Percentiles rank a stretch among this genome's conserved stretches.
Conservation (phyloP, 2,329 filamentous ascomycete species). For the Mariannaea elegans region DNA sequence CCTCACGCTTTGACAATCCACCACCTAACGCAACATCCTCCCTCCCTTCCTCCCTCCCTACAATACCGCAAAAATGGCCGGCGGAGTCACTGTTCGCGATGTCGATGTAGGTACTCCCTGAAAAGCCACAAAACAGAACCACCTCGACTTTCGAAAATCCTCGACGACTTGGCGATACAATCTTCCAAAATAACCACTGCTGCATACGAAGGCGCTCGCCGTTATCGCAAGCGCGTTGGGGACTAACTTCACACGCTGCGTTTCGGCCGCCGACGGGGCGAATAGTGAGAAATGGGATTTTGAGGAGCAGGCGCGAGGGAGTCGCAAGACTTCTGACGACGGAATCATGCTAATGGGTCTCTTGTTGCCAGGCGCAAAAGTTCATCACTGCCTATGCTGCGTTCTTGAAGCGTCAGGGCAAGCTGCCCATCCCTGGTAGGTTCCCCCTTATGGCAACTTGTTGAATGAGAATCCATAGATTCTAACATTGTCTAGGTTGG, state of each 20-base stretch:
- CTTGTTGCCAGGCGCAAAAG: conserved; percentile 76
- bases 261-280: conserved; percentile 28
- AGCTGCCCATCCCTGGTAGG: conserved; percentile 89
- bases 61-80: conserved; percentile 76
- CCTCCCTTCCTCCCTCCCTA: conserved; percentile 35
- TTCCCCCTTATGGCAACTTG: conserved; percentile 30
- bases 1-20: conserved; percentile 42
- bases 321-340: conserved; percentile 78
- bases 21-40: conserved; percentile 44
- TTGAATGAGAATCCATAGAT: not conserved
- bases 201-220: conserved; percentile 26
- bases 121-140: conserved; percentile 30
- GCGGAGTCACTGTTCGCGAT: conserved; percentile 84
- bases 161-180: conserved; percentile 42
- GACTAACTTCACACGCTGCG: conserved; percentile 25
- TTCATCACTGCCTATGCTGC: conserved; percentile 87
- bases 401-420: conserved; percentile 94
- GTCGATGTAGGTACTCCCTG: conserved; percentile 74
- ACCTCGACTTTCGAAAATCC: conserved; percentile 17
- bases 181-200: conserved; percentile 38
- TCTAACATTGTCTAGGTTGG: conserved; percentile 74
- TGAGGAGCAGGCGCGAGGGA: conserved; percentile 75
- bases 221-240: conserved; percentile 25
- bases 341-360: conserved; percentile 74
- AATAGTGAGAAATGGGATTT: conserved; percentile 40